A percentile compares a stretch with the other conserved stretches of the same genome.
Evolutionary conservation across 2,329 filamentous ascomycete genomes (phyloP).

Genomic region (Coniochaeta hoffmannii): DNA sequence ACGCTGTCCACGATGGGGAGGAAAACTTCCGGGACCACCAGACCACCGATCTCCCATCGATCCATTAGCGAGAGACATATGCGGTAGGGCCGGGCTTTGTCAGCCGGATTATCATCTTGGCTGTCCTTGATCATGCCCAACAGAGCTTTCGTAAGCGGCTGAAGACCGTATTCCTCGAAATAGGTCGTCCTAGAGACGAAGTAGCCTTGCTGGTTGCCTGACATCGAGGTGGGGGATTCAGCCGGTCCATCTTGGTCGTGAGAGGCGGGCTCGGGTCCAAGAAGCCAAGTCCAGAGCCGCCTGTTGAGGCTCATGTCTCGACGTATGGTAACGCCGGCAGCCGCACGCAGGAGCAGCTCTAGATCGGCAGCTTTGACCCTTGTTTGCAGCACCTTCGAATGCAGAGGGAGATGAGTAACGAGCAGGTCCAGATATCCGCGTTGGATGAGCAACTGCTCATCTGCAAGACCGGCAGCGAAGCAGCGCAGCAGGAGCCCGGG

Average conservation of each 20-base stretch:
- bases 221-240: conserved; percentile 35
- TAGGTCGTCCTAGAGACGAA: conserved; percentile 63
- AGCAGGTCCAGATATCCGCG: conserved; percentile 89
- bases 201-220: conserved; percentile 35
- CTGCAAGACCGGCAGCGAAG: conserved; percentile 81
- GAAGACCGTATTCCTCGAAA: conserved; percentile 73
- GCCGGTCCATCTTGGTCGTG: conserved; percentile 38
- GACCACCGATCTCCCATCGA: conserved; percentile 90
- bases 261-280: conserved; percentile 63
- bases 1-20: conserved; percentile 78
- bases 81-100: conserved; percentile 77
- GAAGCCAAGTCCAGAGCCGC: conserved; percentile 90
- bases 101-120: conserved; percentile 44
- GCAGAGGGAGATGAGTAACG: conserved; percentile 80
- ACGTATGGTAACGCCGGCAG: conserved; percentile 77
- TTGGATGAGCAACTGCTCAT: conserved; percentile 86
- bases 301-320: conserved; percentile 96
- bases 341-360: conserved; percentile 73
- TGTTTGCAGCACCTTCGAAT: conserved; percentile 72
- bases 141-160: conserved; percentile 66
- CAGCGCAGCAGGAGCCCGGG: conserved; percentile 84
- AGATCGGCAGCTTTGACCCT: conserved; percentile 68
- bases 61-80: conserved; percentile 97
- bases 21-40: conserved; percentile 84
- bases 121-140: conserved; percentile 64